Conservation (phyloP, 441 rosid genomes). For the Erodium texanum region DNA sequence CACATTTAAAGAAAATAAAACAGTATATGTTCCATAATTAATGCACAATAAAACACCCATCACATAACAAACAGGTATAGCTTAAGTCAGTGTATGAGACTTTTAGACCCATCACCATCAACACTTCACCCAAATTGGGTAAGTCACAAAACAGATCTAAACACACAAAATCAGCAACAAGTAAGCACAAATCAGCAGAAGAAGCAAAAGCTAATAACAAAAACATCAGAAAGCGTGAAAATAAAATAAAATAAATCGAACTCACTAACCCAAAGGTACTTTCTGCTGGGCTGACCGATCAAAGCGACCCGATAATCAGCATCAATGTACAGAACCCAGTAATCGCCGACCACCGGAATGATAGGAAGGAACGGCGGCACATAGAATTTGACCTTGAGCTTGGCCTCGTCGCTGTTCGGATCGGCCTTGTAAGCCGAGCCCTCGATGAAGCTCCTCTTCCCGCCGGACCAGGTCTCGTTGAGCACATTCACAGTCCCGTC, state of each 20-base stretch:
- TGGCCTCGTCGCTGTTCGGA: constrained; percentile 73
- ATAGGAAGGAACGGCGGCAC: constrained; percentile 82
- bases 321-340: constrained; percentile 71
- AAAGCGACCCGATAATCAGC: constrained; percentile 55
- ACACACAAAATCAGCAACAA: neutral
- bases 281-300: constrained; percentile 64
- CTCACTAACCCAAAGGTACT: constrained; percentile 58
- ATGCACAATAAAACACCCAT: neutral
- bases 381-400: constrained; percentile 80
- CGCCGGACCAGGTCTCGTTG: constrained; percentile 76
- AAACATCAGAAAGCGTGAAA: neutral
- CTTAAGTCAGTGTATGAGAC: too few relatives aligned
- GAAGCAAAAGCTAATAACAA: neutral
- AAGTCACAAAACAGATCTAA: neutral
- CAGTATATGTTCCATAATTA: too few relatives aligned
- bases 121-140: neutral
- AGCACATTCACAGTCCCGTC: constrained; percentile 70
- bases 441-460: constrained; percentile 53
- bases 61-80: neutral
- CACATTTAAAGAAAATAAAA: too few relatives aligned
- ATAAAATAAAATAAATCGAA: neutral
- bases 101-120: neutral
- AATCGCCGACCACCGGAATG: constrained; percentile 66
- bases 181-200: neutral
- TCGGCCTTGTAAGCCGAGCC: constrained; percentile 72